phyloP scores from a whole-genome alignment of 768 basidiomycete genomes.

The Tylopilus felleus region DNA sequence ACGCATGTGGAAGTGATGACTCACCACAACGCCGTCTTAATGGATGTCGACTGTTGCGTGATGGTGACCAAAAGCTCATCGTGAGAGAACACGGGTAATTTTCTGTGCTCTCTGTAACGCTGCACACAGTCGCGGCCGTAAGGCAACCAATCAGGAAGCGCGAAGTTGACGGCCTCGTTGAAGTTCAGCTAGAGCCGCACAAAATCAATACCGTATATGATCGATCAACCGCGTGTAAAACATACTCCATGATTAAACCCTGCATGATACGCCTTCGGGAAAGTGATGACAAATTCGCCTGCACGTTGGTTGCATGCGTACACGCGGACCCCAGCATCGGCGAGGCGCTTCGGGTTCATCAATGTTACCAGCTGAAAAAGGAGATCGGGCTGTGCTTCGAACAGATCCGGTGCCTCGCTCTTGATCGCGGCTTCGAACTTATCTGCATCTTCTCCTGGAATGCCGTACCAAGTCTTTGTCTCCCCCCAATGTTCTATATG shows the following conservation, averaged over 20 bases:
- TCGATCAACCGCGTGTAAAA: constrained; percentile 30
- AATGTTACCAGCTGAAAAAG: constrained; percentile 97
- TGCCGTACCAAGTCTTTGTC: constrained; percentile 99
- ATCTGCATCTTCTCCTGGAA: constrained; percentile 92
- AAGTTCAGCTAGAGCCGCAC: constrained; percentile 75
- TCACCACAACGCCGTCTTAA: constrained; percentile 91
- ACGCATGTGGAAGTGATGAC: constrained; percentile 26
- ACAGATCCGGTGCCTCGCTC: constrained; percentile 93
- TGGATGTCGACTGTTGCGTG: constrained; percentile 88
- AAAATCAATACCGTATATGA: constrained; percentile 22
- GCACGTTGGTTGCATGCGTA: constrained; percentile 95
- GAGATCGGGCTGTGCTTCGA: constrained; percentile 95
- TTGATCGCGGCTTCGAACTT: constrained; percentile 96
- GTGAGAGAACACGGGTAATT: constrained; percentile 96
- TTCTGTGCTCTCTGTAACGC: constrained; percentile 86
- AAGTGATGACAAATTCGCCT: constrained; percentile 96
- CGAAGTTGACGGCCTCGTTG: constrained; percentile 99
- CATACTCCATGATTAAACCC: constrained; percentile 98
- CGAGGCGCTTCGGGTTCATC: constrained; percentile 89
- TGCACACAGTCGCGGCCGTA: constrained; percentile 85
- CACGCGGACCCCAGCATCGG: constrained; percentile 85
- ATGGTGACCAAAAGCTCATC: constrained; percentile 97
- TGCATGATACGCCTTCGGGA: constrained; percentile 96
- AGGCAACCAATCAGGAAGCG: constrained; percentile 91
- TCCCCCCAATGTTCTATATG: constrained; percentile 97